A percentile compares a stretch with the other conserved stretches of the same genome.
Conservation (phyloP, 345 rosid genomes). For the Salix udensis region DNA sequence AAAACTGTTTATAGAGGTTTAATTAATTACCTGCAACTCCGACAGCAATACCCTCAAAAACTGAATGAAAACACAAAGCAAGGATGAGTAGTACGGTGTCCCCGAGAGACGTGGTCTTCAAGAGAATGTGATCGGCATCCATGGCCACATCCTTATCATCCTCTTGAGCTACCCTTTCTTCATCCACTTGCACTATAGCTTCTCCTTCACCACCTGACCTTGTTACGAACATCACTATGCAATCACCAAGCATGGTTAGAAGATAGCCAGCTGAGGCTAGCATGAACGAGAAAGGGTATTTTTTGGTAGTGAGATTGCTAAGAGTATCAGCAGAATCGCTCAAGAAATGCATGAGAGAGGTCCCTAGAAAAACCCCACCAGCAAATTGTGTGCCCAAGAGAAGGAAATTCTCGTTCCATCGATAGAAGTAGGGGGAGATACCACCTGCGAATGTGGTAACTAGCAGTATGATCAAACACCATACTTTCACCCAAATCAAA, state of each 20-base stretch:
- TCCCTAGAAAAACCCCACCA: constrained; percentile 72
- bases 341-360: constrained; percentile 69
- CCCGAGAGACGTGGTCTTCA: constrained; percentile 47
- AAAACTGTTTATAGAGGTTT: not conserved
- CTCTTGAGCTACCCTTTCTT: constrained; percentile 19
- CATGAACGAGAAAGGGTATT: constrained; percentile 77
- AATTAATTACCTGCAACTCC: constrained; percentile 67
- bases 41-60: constrained; percentile 86
- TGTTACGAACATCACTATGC: constrained; percentile 39
- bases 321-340: constrained; percentile 66
- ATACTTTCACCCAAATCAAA: constrained; percentile 58
- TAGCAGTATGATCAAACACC: constrained; percentile 69
- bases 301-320: constrained; percentile 38
- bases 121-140: constrained; percentile 33
- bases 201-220: constrained; percentile 14
- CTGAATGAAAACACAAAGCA: constrained; percentile 76
- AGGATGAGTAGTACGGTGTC: constrained; percentile 67
- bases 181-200: constrained; percentile 31
- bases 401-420: constrained; percentile 72
- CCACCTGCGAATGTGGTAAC: constrained; percentile 64
- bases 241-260: constrained; percentile 78
- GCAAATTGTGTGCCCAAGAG: constrained; percentile 80
- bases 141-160: constrained; percentile 13
- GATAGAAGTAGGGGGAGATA: constrained; percentile 62
- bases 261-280: constrained; percentile 64